Conservation (phyloP, 768 basidiomycete genomes). For the Scleroderma citrinum region DNA sequence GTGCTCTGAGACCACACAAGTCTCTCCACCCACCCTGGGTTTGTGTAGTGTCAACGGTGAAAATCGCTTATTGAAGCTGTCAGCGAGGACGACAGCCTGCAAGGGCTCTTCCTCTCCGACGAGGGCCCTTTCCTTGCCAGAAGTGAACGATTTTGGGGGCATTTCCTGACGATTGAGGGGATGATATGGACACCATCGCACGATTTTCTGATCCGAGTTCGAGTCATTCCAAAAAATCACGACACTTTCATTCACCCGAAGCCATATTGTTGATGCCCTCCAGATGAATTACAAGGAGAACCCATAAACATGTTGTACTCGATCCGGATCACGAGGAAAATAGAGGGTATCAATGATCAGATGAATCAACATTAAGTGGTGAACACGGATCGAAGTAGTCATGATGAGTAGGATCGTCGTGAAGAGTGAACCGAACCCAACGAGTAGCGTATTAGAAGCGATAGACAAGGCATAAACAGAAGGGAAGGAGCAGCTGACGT, state of each 20-base stretch:
- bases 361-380: conserved; percentile 65
- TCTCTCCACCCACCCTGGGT: conserved; percentile 61
- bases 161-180: conserved; percentile 32
- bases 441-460: conserved; percentile 37
- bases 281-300: conserved; percentile 27
- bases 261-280: conserved; percentile 7
- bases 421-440: conserved; percentile 57
- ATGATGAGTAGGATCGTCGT: conserved; percentile 50
- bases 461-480: conserved; percentile 30
- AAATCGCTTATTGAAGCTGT: conserved; percentile 93
- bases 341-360: conserved; percentile 49
- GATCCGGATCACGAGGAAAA: conserved; percentile 25
- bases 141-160: conserved; percentile 54
- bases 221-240: background rate
- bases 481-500: conserved; percentile 33
- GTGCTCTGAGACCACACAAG: conserved; percentile 6
- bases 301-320: conserved; percentile 28
- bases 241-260: background rate
- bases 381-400: conserved; percentile 58
- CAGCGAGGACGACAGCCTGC: conserved; percentile 93
- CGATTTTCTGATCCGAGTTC: background rate
- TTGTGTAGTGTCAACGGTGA: conserved; percentile 82
- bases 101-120: conserved; percentile 79
- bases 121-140: conserved; percentile 57
- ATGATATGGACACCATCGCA: background rate